Evolutionary conservation across 164 flowering plant genomes (phyloP).

Genomic region (Annona squamosa): DNA sequence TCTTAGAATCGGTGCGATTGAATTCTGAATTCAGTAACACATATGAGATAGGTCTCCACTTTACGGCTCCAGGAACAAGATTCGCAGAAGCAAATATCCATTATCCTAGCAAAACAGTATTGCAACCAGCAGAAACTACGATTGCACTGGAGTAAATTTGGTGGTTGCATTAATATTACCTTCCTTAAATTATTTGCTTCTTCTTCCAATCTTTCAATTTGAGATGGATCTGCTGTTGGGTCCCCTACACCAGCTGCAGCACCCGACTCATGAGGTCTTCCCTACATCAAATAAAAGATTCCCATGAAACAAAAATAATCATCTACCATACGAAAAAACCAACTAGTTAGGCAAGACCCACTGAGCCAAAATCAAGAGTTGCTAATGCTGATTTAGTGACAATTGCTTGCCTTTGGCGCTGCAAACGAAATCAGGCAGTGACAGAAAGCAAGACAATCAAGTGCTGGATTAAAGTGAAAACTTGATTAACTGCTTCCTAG

Average conservation of each 20-base stretch:
- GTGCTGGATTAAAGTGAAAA: not conserved
- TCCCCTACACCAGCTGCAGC: slow-evolving; percentile 15
- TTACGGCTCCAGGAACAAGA: too few species aligned
- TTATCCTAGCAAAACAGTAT: too few species aligned
- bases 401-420: not conserved
- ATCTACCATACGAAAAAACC: not conserved
- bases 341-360: not conserved
- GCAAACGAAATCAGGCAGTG: not conserved
- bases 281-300: slow-evolving; percentile 24
- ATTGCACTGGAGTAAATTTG: not conserved
- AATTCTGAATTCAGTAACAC: too few species aligned
- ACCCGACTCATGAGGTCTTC: slow-evolving; percentile 35
- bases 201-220: slow-evolving; percentile 60
- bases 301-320: not conserved
- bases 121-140: not conserved
- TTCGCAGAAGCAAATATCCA: too few species aligned
- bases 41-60: too few species aligned
- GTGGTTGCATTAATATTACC: slow-evolving; percentile 30
- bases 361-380: not conserved
- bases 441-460: too few species aligned
- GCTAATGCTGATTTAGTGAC: not conserved
- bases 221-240: slow-evolving; percentile 36
- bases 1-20: too few species aligned
- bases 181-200: slow-evolving; percentile 45
- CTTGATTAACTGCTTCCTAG: not conserved